Base-by-base conservation (phyloP, 495 filamentous ascomycete genomes). In the Hypoxylon fuscum region DNA sequence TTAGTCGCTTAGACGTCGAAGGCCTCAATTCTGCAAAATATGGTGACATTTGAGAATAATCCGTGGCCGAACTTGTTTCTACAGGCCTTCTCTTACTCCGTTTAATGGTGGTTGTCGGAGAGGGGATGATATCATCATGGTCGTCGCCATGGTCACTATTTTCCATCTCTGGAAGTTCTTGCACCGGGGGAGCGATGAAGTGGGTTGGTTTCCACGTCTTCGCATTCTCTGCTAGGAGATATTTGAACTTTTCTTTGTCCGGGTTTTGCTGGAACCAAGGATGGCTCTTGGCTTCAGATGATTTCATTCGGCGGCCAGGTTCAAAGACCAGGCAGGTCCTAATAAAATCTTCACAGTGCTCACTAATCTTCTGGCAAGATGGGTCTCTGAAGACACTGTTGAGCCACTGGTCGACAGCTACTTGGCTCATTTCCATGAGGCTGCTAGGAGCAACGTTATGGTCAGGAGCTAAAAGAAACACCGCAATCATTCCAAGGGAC, bases 261-360 rank as follows among this genome's bases (percentile, higher is more conserved):
- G 34, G 47, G 2, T 51, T 60, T 42, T 82, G 79, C 1, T 72
- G 81, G 64, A 90, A 86, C 88, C 88, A 91, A 10, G 47, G 27
- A 73, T 91, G 87, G 12, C 64, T 21, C 54, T 87, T 66, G 3
- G 86, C 86, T 71, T 85, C 64, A 9, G 74, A 76, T 3, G 79
- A 84, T 34, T 78, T 79, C 72, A 88, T 77, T 21, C 88, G 77
- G 29, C 66, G 35, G 0, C 62, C 56, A 51, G 85, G 82, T 41
- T 87, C 77, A 2, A 82, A 68, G 6, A 77, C 72, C 0, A 90
- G 74, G 20, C 88, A 79, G 17, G 68, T 71, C 11, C 65, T 74
- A 32, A 90, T 71, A 53, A 90, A 89, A 20, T 83, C 74, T 59
- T 79, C 78, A 3, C 84, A 77, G 25, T 76, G 59, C 0, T 60